Conservation (phyloP, 768 basidiomycete genomes). For the Kwoniella europaea region DNA sequence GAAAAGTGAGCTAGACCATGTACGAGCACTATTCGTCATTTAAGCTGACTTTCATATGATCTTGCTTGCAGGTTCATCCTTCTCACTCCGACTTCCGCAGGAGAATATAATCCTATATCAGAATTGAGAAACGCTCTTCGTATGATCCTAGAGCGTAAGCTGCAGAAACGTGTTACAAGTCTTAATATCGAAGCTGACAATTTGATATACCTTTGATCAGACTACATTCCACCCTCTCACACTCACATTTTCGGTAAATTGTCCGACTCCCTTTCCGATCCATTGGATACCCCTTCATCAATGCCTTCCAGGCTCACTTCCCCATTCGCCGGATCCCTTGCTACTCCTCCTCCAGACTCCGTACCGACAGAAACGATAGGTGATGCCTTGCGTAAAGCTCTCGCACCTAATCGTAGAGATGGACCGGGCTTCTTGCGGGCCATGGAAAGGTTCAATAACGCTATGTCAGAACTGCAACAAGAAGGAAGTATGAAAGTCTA, state of each 20-base stretch:
- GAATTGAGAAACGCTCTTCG: slow-evolving; percentile 47
- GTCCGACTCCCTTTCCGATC: slow-evolving; percentile 34
- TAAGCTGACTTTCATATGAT: background rate
- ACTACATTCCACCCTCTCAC: slow-evolving; percentile 51
- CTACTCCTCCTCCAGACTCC: slow-evolving; percentile 32
- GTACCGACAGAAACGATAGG: slow-evolving; percentile 44
- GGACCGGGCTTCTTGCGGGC: slow-evolving; percentile 52
- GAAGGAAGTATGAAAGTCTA: slow-evolving; percentile 29
- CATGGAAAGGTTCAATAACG: slow-evolving; percentile 51
- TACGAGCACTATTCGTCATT: background rate
- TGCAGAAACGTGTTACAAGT: background rate
- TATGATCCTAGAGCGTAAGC: slow-evolving; percentile 51
- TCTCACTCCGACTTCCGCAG: slow-evolving; percentile 37
- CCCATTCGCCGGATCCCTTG: slow-evolving; percentile 31
- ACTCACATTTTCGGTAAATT: slow-evolving; percentile 46
- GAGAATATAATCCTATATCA: slow-evolving; percentile 52
- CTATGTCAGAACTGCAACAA: slow-evolving; percentile 40
- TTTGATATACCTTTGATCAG: slow-evolving; percentile 25
- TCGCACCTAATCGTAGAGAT: slow-evolving; percentile 48
- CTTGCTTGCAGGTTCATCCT: slow-evolving; percentile 38
- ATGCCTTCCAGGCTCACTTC: slow-evolving; percentile 35
- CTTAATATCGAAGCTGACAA: background rate
- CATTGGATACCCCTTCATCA: slow-evolving; percentile 18
- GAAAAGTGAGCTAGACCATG: slow-evolving; percentile 40
- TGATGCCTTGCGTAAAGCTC: slow-evolving; percentile 46